Evolutionary conservation across 257 asterid genomes (phyloP), one percentile per base, ranked within the genome.

Genomic region (Lycium barbarum): DNA sequence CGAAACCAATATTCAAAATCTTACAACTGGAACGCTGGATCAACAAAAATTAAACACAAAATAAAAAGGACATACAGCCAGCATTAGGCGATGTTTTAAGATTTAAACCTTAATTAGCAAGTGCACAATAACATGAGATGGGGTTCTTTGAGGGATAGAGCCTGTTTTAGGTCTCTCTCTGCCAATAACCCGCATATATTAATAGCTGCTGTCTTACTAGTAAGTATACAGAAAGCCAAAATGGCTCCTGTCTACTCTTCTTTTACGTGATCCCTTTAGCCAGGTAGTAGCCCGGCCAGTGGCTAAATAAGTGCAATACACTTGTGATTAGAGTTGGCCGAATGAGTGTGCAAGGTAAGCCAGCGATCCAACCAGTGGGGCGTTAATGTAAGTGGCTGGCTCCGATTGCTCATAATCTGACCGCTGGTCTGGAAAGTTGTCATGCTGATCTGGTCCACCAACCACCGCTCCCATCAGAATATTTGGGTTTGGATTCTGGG

Each of bases 331-430:
- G 65, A 58, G 65, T 17, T 58, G 65, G 11, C 65, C 3, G 22
- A 58, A 53, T 2, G 84, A 79, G 36, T 82, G 92, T 3, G 82
- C 84, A 63, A 90, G 88, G 84, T 85, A 90, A 72, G 93, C 91
- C 85, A 89, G 87, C 45, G 89, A 70, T 61, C 93, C 93, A 7
- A 90, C 88, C 55, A 91, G 90, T 11, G 94, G 93, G 35, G 93
- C 93, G 81, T 86, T 89, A 3, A 88, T 85, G 73, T 90, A 91
- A 26, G 93, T 91, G 45, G 91, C 84, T 6, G 94, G 94, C 90
- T 91, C 92, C 1, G 90, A 86, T 36, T 80, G 65, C 1, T 65
- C 26, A 6, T 89, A 78, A 45, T 91, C 91, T 6, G 18, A 4
- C 2, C 94, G 86, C 62, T 82, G 66, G 83, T 91, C 93, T 2